Evolutionary conservation across 768 basidiomycete genomes (phyloP).

Genomic region (Gymnopilus junonius): DNA sequence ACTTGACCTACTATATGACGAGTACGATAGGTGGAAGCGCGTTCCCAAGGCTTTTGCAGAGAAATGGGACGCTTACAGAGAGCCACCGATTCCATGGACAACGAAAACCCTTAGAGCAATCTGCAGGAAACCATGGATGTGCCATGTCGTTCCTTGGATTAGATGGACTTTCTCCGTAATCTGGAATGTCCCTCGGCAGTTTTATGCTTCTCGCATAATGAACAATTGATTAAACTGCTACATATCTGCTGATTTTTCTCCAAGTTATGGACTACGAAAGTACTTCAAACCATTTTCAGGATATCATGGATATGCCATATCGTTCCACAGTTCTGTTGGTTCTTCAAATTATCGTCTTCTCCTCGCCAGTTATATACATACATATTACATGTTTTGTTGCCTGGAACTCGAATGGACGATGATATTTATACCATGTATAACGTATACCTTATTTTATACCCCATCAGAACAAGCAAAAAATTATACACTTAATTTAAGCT

Average conservation of each 20-base stretch:
- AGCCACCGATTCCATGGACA: slow-evolving; percentile 11
- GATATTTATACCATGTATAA: too few species aligned
- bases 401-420: too few species aligned
- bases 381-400: too few species aligned
- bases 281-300: neutral
- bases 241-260: too few species aligned
- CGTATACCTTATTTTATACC: too few species aligned
- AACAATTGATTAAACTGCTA: too few species aligned
- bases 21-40: slow-evolving; percentile 20
- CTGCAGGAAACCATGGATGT: neutral
- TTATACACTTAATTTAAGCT: too few species aligned
- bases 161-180: too few species aligned
- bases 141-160: neutral
- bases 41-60: slow-evolving; percentile 15
- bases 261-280: neutral
- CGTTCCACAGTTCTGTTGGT: neutral
- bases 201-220: too few species aligned
- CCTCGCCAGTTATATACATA: neutral
- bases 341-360: neutral
- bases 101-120: neutral
- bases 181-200: too few species aligned
- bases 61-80: slow-evolving; percentile 18
- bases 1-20: neutral
- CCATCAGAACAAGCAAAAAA: too few species aligned
- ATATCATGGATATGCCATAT: neutral